A percentile compares a stretch with the other conserved stretches of the same genome.
Conservation (phyloP, 1,139 yeast species). For the Protomyces pachydermus region DNA sequence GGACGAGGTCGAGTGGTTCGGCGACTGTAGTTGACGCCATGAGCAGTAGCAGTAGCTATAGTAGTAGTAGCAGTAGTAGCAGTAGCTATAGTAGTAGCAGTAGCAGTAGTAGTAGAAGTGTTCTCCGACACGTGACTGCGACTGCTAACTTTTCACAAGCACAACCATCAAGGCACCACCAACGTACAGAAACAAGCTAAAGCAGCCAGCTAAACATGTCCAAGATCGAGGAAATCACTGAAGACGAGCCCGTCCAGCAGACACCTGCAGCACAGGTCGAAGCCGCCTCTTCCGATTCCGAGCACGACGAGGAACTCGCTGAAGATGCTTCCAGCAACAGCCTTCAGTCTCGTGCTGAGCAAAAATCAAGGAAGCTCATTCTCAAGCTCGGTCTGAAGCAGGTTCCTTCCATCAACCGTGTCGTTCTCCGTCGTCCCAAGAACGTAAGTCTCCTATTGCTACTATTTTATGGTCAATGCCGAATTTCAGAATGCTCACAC, state of each 20-base stretch:
- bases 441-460: slow-evolving; percentile 46
- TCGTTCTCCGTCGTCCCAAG: slow-evolving; percentile 91
- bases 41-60: not conserved
- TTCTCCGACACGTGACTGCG: no score
- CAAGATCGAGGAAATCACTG: slow-evolving; percentile 24
- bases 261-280: slow-evolving; percentile 5
- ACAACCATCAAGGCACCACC: no score
- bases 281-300: slow-evolving; percentile 12
- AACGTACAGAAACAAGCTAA: no score
- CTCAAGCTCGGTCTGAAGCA: slow-evolving; percentile 86
- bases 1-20: slow-evolving; percentile 81
- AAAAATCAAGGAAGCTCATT: slow-evolving; percentile 91
- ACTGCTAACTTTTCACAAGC: no score
- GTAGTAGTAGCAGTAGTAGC: not conserved
- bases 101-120: not conserved
- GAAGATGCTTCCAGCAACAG: slow-evolving; percentile 19
- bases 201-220: slow-evolving; percentile 1
- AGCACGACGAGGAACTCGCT: slow-evolving; percentile 10
- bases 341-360: slow-evolving; percentile 67
- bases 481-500: not conserved
- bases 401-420: slow-evolving; percentile 90
- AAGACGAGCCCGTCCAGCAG: slow-evolving; percentile 16
- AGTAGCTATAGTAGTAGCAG: not conserved
- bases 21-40: slow-evolving; percentile 24
- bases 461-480: no score